phyloP scores from a whole-genome alignment of 2,329 filamentous ascomycete genomes.

The Dendryphion nanum region DNA sequence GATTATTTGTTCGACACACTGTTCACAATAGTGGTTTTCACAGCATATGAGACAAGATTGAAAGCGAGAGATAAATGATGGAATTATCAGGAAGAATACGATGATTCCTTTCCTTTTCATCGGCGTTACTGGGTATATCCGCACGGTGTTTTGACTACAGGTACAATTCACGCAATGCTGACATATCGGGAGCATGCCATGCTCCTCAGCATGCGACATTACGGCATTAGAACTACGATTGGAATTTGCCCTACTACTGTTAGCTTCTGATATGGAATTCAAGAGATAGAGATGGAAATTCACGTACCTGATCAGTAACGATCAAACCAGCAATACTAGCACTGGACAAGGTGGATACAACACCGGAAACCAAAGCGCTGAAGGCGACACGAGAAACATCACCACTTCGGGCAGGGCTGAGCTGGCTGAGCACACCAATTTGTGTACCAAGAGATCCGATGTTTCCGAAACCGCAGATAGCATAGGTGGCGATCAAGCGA shows the following conservation, averaged over 20 bases:
- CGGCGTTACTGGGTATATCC: too few species aligned
- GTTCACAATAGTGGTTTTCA: too few species aligned
- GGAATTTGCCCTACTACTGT: conserved; percentile 5
- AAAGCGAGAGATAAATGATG: too few species aligned
- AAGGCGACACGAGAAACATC: conserved; percentile 75
- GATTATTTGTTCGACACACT: too few species aligned
- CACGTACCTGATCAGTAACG: conserved; percentile 35
- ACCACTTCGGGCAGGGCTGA: conserved; percentile 70
- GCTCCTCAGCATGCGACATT: background rate
- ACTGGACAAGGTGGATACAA: conserved; percentile 75
- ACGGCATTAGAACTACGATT: too few species aligned
- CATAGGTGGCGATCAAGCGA: conserved; percentile 79
- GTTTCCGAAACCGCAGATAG: conserved; percentile 74
- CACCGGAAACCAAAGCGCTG: conserved; percentile 74
- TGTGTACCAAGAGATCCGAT: conserved; percentile 85
- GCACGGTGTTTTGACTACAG: too few species aligned
- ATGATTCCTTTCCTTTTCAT: too few species aligned
- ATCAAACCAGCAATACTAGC: conserved; percentile 62
- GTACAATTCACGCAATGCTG: too few species aligned
- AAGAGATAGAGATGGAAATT: background rate
- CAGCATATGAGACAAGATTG: too few species aligned
- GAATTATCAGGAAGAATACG: too few species aligned
- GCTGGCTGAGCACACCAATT: conserved; percentile 81
- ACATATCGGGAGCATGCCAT: background rate
- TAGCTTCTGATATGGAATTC: conserved; percentile 1